These are phyloP conservation scores for Chamaecrista fasciculata DNA, from an alignment of 306 rosid genomes.

Conservation along the genomic window DNA sequence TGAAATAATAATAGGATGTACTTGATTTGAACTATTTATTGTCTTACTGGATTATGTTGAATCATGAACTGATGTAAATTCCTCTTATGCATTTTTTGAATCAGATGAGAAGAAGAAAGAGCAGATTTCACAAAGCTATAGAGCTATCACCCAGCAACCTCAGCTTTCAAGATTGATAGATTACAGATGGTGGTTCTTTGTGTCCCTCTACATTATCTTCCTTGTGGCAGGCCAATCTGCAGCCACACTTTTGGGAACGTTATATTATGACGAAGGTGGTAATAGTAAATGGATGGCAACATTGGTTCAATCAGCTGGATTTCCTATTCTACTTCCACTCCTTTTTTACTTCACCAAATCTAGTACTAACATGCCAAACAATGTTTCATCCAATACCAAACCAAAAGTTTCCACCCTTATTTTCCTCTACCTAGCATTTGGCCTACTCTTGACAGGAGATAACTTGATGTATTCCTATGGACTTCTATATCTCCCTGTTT, in stretches of 20 bases:
- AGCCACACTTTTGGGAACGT: slow-evolving; percentile 52
- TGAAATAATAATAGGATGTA: not conserved
- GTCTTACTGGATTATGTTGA: not conserved
- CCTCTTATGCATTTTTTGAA: not conserved
- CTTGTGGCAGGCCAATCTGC: slow-evolving; percentile 52
- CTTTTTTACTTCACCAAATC: slow-evolving; percentile 27
- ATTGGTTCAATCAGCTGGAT: slow-evolving; percentile 66
- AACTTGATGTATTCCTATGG: slow-evolving; percentile 66
- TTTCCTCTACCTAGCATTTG: slow-evolving; percentile 39
- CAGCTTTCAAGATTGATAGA: slow-evolving; percentile 17
- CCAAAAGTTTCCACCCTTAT: slow-evolving; percentile 25
- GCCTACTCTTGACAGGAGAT: slow-evolving; percentile 40
- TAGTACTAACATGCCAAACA: not conserved
- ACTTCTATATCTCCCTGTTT: slow-evolving; percentile 56
- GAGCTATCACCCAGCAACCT: slow-evolving; percentile 12
- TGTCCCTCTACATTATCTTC: slow-evolving; percentile 41
- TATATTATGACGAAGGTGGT: slow-evolving; percentile 65
- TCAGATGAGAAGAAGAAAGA: slow-evolving; percentile 35
- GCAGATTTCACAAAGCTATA: slow-evolving; percentile 7
- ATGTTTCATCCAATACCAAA: slow-evolving; percentile 12
- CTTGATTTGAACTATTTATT: not conserved
- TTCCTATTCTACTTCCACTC: slow-evolving; percentile 56
- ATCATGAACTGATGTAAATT: not conserved
- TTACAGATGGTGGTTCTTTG: slow-evolving; percentile 53
- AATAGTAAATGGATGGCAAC: slow-evolving; percentile 75